Evolutionary conservation across 2,329 filamentous ascomycete genomes (phyloP).

Genomic region (Dactylonectria estremocensis): DNA sequence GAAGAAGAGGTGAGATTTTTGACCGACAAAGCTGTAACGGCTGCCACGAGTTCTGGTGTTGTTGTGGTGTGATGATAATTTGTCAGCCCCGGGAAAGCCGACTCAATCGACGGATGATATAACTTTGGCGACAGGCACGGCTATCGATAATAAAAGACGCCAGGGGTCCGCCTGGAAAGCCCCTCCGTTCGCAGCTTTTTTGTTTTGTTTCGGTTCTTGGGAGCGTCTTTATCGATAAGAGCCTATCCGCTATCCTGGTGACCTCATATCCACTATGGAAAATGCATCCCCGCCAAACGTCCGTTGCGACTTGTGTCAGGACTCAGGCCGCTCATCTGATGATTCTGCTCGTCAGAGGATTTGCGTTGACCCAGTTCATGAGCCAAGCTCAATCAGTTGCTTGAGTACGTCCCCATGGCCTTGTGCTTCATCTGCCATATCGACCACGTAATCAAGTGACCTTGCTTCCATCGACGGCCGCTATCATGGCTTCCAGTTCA

Average conservation of each 20-base stretch:
- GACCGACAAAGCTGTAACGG: conserved; percentile 5
- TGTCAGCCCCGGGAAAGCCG: conserved; percentile 38
- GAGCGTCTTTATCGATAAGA: conserved; percentile 26
- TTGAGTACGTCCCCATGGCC: background rate
- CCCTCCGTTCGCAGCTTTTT: conserved; percentile 1
- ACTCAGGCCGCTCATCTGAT: conserved; percentile 9
- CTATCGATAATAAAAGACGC: conserved; percentile 25
- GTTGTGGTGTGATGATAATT: conserved; percentile 43
- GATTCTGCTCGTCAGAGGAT: background rate
- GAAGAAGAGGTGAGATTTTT: conserved; percentile 18
- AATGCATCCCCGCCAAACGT: conserved; percentile 13
- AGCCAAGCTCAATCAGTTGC: background rate
- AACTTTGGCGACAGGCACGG: background rate
- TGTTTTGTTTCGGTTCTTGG: background rate
- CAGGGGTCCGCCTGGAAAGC: background rate
- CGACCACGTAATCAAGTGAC: conserved; percentile 25
- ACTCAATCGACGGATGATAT: conserved; percentile 1
- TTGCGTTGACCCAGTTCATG: conserved; percentile 1
- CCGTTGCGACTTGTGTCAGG: conserved; percentile 9
- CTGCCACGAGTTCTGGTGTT: conserved; percentile 18
- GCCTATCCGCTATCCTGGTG: background rate
- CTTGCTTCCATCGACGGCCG: background rate
- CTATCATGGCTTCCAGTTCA: conserved; percentile 32
- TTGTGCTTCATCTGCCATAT: conserved; percentile 25
- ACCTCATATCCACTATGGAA: conserved; percentile 18